Evolutionary conservation across 1,284 basidiomycete genomes (phyloP), one percentile per base, ranked within the genome.

Genomic region (Pulveroboletus ridleyi): DNA sequence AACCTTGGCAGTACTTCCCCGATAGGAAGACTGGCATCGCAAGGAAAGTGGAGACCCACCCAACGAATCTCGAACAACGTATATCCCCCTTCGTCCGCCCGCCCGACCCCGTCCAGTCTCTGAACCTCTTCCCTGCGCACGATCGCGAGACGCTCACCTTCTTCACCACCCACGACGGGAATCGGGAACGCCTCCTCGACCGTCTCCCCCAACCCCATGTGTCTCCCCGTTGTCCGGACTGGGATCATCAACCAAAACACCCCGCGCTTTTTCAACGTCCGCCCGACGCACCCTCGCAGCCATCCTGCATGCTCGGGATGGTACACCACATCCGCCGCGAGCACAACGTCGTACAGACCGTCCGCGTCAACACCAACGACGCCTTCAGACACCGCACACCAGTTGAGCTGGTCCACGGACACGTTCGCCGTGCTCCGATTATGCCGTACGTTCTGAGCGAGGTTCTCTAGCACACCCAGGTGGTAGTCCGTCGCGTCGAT

Each of bases 401-500:
- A 95, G 75, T 95, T 92, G 23, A 95, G 83, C 42, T 81, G 76
- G 11, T 78, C 72, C 10, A 92, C 83, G 6, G 78, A 69, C 56
- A 86, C 70, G 11, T 35, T 56, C 41, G 66, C 65, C 14, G 66
- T 29, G 46, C 29, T 52, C 17, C 17, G 35, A 49, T 72, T 70
- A 15, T 64, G 57, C 22, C 74, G 69, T 68, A 86, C 82, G 74
- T 95, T 95, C 55, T 83, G 79, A 20, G 74, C 74, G 42, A 95
- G 86, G 75, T 96, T 96, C 23, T 81, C 79, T 20, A 96, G 83
- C 0, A 95, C 94, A 29, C 85, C 84, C 0, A 88, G 86, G 70
- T 94, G 91, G 72, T 89, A 95, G 74, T 97, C 95, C 6, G 93
- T 95, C 11, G 93, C 92, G 33, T 93, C 81, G 70, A 89, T 76